These are phyloP conservation scores for Sisymbrium irio DNA, from an alignment of 345 rosid genomes.

Conservation along the genomic window DNA sequence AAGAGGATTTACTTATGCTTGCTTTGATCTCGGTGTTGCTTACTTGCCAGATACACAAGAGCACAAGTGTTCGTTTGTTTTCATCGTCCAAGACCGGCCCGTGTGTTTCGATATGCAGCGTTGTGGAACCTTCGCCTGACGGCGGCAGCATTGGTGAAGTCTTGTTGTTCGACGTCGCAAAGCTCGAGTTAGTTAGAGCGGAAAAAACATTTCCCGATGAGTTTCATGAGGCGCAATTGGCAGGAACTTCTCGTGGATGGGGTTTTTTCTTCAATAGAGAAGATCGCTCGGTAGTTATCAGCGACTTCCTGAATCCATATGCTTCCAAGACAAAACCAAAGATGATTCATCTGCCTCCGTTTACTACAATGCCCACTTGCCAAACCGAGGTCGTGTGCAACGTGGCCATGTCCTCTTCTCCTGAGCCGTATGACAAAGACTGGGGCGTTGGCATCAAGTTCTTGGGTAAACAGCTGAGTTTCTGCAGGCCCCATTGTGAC, in stretches of 20 bases:
- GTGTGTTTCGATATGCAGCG: too few relatives aligned
- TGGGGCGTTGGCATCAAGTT: slow-evolving; percentile 9
- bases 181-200: too few relatives aligned
- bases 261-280: background rate
- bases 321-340: slow-evolving; percentile 10
- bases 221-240: background rate
- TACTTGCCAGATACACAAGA: too few relatives aligned
- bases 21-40: too few relatives aligned
- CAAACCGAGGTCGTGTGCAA: background rate
- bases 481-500: slow-evolving; percentile 6
- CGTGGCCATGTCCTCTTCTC: slow-evolving; percentile 19
- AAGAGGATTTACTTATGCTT: too few relatives aligned
- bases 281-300: background rate
- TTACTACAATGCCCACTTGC: background rate
- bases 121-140: too few relatives aligned
- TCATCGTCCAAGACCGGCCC: too few relatives aligned
- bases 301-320: background rate
- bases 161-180: too few relatives aligned
- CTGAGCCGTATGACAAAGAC: slow-evolving; percentile 2
- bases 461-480: slow-evolving; percentile 12
- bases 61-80: too few relatives aligned
- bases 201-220: too few relatives aligned
- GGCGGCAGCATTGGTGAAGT: too few relatives aligned
- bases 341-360: background rate
- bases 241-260: slow-evolving; percentile 13